A percentile compares a stretch with the other conserved stretches of the same genome.
Conservation (phyloP, 306 rosid species). For the Trifolium pratense region DNA sequence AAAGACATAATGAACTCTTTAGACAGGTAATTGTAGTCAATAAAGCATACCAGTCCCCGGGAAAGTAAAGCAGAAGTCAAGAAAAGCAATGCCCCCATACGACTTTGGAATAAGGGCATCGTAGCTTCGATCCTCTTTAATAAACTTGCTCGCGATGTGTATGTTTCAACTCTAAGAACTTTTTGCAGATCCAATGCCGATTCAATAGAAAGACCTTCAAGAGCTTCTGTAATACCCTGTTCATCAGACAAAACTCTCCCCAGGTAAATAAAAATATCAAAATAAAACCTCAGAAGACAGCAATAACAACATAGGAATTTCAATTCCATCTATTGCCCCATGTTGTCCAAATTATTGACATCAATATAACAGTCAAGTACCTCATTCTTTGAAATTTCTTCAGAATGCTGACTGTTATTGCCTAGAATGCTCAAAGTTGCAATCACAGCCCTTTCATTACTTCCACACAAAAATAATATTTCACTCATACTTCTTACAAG, state of each 20-base stretch:
- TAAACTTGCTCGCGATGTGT: conserved; percentile 66
- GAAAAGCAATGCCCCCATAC: conserved; percentile 97
- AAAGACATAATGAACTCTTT: no score
- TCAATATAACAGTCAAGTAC: conserved; percentile 49
- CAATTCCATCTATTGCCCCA: conserved; percentile 36
- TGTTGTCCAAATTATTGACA: conserved; percentile 27
- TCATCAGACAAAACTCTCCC: conserved; percentile 33
- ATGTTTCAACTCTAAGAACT: conserved; percentile 72
- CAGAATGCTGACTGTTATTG: conserved; percentile 47
- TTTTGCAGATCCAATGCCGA: conserved; percentile 74
- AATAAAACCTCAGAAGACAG: conserved; percentile 6
- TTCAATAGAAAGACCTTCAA: conserved; percentile 79
- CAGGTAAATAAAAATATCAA: conserved; percentile 27
- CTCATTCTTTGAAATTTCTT: conserved; percentile 62
- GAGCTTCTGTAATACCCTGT: conserved; percentile 68
- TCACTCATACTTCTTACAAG: conserved; percentile 86
- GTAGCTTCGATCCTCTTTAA: conserved; percentile 70
- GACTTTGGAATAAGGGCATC: conserved; percentile 83
- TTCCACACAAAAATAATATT: conserved; percentile 86
- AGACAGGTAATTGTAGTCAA: not conserved
- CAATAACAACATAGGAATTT: conserved; percentile 31
- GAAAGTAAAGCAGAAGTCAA: conserved; percentile 93
- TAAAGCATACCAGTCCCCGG: conserved; percentile 80
- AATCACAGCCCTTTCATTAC: conserved; percentile 69
- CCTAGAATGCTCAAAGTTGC: conserved; percentile 70